A percentile compares a stretch with the other conserved stretches of the same genome.
Conservation (phyloP, 371 early-diverging fungal genomes). For the Mucor mucedo region DNA sequence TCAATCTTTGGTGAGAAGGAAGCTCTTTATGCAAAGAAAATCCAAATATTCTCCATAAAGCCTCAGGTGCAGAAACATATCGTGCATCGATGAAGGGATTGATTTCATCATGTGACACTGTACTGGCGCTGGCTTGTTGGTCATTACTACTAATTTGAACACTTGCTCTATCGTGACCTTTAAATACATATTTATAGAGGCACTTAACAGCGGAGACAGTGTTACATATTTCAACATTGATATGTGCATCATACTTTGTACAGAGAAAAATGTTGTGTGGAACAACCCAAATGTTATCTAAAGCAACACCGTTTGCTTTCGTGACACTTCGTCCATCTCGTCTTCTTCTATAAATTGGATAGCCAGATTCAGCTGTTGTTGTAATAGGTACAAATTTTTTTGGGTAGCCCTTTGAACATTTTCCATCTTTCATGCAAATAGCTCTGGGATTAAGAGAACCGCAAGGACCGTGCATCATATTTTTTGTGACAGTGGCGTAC, state of each 20-base stretch:
- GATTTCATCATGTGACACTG: constrained; percentile 26
- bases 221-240: constrained; percentile 42
- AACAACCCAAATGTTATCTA: no score
- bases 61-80: constrained; percentile 38
- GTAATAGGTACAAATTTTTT: constrained; percentile 20
- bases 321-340: no score
- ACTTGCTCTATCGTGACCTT: constrained; percentile 24
- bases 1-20: constrained; percentile 25
- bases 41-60: constrained; percentile 18
- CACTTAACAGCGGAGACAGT: constrained; percentile 22
- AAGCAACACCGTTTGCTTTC: no score
- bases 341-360: no score
- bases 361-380: constrained; percentile 7
- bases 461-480: no score
- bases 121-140: constrained; percentile 12
- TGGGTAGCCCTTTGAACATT: constrained; percentile 35
- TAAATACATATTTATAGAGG: constrained; percentile 36
- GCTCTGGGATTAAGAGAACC: no score
- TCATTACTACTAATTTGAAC: no score
- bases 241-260: no score
- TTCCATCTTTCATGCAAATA: constrained; percentile 29
- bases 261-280: no score
- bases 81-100: constrained; percentile 20
- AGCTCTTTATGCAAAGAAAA: constrained; percentile 20
- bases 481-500: no score